phyloP scores from a whole-genome alignment of 306 rosid species.

The Adenanthera pavonina region DNA sequence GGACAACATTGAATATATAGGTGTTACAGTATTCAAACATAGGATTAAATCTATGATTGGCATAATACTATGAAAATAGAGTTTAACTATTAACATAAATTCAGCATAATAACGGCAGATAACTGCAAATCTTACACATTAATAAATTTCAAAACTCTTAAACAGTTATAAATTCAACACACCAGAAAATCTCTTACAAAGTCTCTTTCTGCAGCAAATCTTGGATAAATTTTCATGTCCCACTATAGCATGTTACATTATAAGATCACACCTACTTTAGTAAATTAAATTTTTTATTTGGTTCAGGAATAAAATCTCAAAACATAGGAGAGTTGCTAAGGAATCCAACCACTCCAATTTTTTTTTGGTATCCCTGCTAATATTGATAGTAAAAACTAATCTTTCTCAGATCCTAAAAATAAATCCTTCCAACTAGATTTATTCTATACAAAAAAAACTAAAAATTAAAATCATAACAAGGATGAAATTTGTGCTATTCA shows the following conservation, averaged over 20 bases:
- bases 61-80: neutral
- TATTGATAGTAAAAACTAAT: too few relatives aligned
- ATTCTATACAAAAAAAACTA: too few relatives aligned
- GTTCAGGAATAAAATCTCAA: neutral
- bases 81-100: neutral
- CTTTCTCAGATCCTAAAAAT: too few relatives aligned
- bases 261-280: neutral
- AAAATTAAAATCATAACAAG: too few relatives aligned
- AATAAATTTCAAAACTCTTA: neutral
- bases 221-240: neutral
- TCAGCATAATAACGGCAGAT: neutral
- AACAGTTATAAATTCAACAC: neutral
- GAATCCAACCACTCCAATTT: neutral
- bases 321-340: neutral
- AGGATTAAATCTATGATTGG: neutral
- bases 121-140: neutral
- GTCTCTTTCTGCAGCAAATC: neutral
- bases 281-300: neutral
- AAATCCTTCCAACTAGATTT: too few relatives aligned
- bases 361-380: too few relatives aligned
- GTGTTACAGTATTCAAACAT: neutral
- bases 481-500: too few relatives aligned
- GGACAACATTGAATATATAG: conserved; percentile 31
- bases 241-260: neutral
- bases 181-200: neutral